Conservation (phyloP, 257 asterid genomes). For the Rauvolfia tetraphylla region DNA sequence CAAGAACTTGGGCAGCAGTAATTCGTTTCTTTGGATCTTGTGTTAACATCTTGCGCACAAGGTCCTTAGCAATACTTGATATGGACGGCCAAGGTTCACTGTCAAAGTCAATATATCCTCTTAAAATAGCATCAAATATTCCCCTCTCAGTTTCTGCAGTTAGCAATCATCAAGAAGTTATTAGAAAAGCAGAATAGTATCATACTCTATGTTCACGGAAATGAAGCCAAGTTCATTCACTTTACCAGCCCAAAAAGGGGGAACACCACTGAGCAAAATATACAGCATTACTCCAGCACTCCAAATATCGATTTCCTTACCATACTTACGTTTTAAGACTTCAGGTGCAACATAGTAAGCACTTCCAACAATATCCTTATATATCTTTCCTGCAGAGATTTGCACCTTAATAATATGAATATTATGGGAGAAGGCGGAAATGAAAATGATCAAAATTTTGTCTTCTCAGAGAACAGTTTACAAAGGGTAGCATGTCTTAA, state of each 20-base stretch:
- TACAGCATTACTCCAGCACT: conserved; percentile 88
- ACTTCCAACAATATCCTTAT: conserved; percentile 80
- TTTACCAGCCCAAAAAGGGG: conserved; percentile 90
- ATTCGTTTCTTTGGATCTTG: conserved; percentile 60
- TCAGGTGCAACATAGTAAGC: conserved; percentile 92
- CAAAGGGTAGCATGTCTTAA: background rate
- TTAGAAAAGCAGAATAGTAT: background rate
- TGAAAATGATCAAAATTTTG: background rate
- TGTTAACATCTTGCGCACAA: conserved; percentile 62
- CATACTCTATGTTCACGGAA: background rate
- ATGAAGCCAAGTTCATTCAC: background rate
- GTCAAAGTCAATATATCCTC: conserved; percentile 62
- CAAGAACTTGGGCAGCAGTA: conserved; percentile 80
- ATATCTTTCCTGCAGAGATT: conserved; percentile 50
- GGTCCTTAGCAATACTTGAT: conserved; percentile 73
- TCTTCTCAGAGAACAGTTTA: background rate
- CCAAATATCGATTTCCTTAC: conserved; percentile 80
- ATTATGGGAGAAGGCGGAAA: background rate
- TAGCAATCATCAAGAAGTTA: background rate
- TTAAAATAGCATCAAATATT: conserved; percentile 59
- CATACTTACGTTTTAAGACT: conserved; percentile 62
- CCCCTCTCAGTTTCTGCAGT: conserved; percentile 65
- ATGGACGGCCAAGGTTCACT: conserved; percentile 73
- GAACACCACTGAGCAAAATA: conserved; percentile 80
- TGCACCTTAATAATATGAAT: background rate